Evolutionary conservation across 192 early-diverging fungal genomes (phyloP), one percentile per base, ranked within the genome.

Genomic region (Oehlia diaphana): DNA sequence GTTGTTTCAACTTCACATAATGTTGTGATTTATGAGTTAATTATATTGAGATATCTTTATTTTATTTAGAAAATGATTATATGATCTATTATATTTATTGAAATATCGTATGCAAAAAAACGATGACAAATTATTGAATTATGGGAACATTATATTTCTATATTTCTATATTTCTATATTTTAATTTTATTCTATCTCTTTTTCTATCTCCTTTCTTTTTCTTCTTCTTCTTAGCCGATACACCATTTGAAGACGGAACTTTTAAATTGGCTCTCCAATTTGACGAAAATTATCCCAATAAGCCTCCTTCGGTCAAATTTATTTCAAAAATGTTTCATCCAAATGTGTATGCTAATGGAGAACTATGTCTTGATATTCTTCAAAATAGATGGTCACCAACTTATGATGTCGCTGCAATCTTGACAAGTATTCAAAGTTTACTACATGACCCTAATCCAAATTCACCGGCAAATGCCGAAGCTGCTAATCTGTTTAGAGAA

Each of bases 311-410:
- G 69, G 98, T 99, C 16, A 92, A 92, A 78, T 99, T 99, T 83
- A 92, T 96, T 14, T 92, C 93, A 42, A 92, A 91, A 75, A 99
- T 99, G 95, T 99, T 98, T 84, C 98, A 99, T 82, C 97, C 97
- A 0, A 99, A 99, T 79, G 97, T 96, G 3, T 99, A 98, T 82
- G 95, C 95, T 62, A 98, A 94, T 83, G 98, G 98, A 9, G 97
- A 99, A 82, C 85, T 99, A 70, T 99, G 98, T 83, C 84, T 99
- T 82, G 98, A 99, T 84, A 99, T 99, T 82, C 83, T 98, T 84
- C 97, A 99, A 82, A 98, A 98, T 85, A 87, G 97, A 69, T 99
- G 97, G 97, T 94, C 92, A n/a, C 96, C 96, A 9, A 96, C 96
- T 0, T 98, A 96, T 73, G 96, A 97, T 83, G 95, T 96, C 23